Percentiles rank a stretch among this genome's conserved stretches.
phyloP scores from a whole-genome alignment of 1,284 basidiomycete genomes.

The Rhodotorula sp. region DNA sequence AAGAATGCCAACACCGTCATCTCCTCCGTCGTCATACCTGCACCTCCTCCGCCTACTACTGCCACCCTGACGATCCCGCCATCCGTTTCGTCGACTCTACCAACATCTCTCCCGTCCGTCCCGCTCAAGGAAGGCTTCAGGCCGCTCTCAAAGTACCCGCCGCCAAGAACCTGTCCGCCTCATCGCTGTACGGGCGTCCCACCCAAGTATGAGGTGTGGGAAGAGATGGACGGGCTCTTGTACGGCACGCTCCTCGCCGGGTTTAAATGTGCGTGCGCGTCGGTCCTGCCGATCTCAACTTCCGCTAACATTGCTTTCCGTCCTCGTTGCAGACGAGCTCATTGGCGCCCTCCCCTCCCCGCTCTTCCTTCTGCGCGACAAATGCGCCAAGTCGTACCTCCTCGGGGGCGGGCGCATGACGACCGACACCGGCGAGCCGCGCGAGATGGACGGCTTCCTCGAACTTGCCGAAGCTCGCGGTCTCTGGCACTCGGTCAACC shows the following conservation, averaged over 20 bases:
- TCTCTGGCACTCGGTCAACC: slow-evolving; percentile 21
- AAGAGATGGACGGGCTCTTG: slow-evolving; percentile 29
- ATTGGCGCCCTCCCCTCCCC: slow-evolving; percentile 33
- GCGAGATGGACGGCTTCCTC: slow-evolving; percentile 31
- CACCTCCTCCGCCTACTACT: not conserved
- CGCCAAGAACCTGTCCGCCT: slow-evolving; percentile 33
- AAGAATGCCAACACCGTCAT: slow-evolving; percentile 8
- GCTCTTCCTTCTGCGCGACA: slow-evolving; percentile 27
- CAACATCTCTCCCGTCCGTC: not conserved
- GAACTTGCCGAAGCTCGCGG: slow-evolving; percentile 19
- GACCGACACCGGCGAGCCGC: slow-evolving; percentile 23
- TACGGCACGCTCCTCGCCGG: slow-evolving; percentile 32
- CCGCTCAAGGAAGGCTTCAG: slow-evolving; percentile 8
- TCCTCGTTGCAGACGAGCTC: slow-evolving; percentile 25
- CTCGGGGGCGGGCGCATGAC: slow-evolving; percentile 32
- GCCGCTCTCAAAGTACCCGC: slow-evolving; percentile 22
- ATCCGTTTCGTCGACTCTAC: not conserved
- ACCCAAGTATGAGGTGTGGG: slow-evolving; percentile 25
- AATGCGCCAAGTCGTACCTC: slow-evolving; percentile 31
- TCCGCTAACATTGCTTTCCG: not conserved
- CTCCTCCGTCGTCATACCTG: not conserved
- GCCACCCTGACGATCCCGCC: not conserved
- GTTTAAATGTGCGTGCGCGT: slow-evolving; percentile 27
- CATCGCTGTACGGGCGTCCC: slow-evolving; percentile 30
- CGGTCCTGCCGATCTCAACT: no score